Conservation (phyloP, 106 monocot species). For the Agapanthus africanus region DNA sequence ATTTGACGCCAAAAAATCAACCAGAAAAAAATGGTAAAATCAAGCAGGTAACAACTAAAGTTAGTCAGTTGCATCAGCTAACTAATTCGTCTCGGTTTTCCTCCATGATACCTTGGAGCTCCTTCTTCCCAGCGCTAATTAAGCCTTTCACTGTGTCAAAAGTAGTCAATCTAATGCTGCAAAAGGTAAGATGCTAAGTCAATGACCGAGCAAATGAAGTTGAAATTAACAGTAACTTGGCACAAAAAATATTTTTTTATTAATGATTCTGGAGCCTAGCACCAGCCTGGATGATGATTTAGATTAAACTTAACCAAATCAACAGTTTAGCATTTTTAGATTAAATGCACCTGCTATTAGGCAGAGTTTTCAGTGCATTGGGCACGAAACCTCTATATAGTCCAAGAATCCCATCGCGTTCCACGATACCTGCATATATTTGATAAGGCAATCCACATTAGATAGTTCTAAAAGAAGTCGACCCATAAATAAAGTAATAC, state of each 20-base stretch:
- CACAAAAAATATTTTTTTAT: too few relatives aligned
- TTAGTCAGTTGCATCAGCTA: conserved; percentile 15
- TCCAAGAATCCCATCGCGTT: conserved; percentile 76
- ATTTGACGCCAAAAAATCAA: too few relatives aligned
- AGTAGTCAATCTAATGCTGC: conserved; percentile 82
- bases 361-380: conserved; percentile 83
- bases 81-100: conserved; percentile 28
- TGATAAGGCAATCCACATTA: not conserved
- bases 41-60: too few relatives aligned
- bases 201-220: not conserved
- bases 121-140: conserved; percentile 37
- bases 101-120: conserved; percentile 36
- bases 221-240: too few relatives aligned
- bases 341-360: conserved; percentile 79
- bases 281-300: not conserved
- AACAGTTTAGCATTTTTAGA: not conserved
- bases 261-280: not conserved
- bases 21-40: too few relatives aligned
- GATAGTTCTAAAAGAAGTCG: too few relatives aligned
- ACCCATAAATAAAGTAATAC: too few relatives aligned
- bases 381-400: conserved; percentile 92
- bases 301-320: not conserved
- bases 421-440: conserved; percentile 65
- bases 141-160: conserved; percentile 71
- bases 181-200: not conserved